Base-by-base conservation (phyloP, 176 grass and related monocot species). In the Rhynchospora pubera region DNA sequence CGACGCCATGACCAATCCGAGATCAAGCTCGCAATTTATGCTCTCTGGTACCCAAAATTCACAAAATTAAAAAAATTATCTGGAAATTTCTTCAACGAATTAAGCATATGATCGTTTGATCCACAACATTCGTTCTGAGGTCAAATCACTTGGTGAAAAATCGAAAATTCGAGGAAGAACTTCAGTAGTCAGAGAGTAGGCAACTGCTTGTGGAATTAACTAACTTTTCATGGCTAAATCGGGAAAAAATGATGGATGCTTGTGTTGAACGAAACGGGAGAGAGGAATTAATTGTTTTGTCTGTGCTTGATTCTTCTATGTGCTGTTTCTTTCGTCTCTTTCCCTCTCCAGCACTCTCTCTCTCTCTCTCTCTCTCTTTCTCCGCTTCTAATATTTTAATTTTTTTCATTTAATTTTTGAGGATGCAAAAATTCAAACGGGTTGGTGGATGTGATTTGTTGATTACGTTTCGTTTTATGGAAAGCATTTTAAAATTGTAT, bases 1-100 rank as follows among this genome's bases (percentile, higher is more conserved):
- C 13, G 96, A 95, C 61, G 96, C 87, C 96, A 99, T 99, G 72
- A 43, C 65, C 44, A 70, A 88, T 51, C 63, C 23, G 55, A 68
- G 57, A 65, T 13, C 64, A 52, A 75, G 15, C 76, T 82, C 61
- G 59, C 61, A 1, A 0, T 52, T 18, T 19, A 44, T 45, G 39
- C 66, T 70, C 39, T 1, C 23, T 24, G 2, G 44, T 46, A 42
- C 57, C 71, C 80, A 83, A 65, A 83, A 57, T 45, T 28, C 61
- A 90, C 55, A 47, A 47, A 15, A 64, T 60, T 2, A 30, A 18
- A 66, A 48, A 11, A 0, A 77, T 62, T 43, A 42, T 32, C 26
- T 42, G 13, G 21, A n/a, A 56, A 3, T 79, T 65, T 21, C 12
- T 51, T 77, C 18, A 42, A 48, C 67, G 3, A 67, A 65, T 46